Percentiles rank a stretch among this genome's conserved stretches.
Evolutionary conservation across 805 yeast species (phyloP).

Genomic region (Torulaspora quercuum): DNA sequence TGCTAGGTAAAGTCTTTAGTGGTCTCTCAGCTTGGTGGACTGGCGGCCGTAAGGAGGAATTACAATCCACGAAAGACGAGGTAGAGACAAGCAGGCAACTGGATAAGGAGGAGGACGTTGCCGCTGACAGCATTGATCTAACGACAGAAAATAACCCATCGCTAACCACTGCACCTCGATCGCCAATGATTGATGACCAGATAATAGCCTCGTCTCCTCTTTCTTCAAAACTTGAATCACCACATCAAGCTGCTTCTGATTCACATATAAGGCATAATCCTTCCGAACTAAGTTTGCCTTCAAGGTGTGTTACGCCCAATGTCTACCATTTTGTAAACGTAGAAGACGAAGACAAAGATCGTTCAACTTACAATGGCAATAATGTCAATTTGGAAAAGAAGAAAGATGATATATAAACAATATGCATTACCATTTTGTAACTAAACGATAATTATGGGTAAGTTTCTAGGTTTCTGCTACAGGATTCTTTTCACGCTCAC

Average conservation of each 20-base stretch:
- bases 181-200: conserved; percentile 6
- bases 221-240: conserved; percentile 22
- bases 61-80: background rate
- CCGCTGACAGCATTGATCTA: conserved; percentile 5
- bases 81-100: conserved; percentile 1
- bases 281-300: conserved; percentile 31
- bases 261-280: conserved; percentile 17
- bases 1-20: conserved; percentile 34
- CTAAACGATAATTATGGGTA: background rate
- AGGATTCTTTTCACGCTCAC: conserved; percentile 9
- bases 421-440: background rate
- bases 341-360: conserved; percentile 35
- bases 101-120: background rate
- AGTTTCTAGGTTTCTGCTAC: conserved; percentile 3
- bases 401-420: conserved; percentile 40
- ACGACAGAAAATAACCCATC: conserved; percentile 14
- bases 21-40: conserved; percentile 39
- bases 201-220: conserved; percentile 12
- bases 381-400: conserved; percentile 45
- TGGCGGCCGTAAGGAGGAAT: conserved; percentile 4
- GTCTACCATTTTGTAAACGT: conserved; percentile 31
- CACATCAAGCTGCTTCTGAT: conserved; percentile 17
- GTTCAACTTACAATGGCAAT: conserved; percentile 57
- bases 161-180: conserved; percentile 6
- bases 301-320: conserved; percentile 34